These are phyloP conservation scores for Isochrysis galbana DNA, from an alignment of 78 protist species.

Conservation along the genomic window DNA sequence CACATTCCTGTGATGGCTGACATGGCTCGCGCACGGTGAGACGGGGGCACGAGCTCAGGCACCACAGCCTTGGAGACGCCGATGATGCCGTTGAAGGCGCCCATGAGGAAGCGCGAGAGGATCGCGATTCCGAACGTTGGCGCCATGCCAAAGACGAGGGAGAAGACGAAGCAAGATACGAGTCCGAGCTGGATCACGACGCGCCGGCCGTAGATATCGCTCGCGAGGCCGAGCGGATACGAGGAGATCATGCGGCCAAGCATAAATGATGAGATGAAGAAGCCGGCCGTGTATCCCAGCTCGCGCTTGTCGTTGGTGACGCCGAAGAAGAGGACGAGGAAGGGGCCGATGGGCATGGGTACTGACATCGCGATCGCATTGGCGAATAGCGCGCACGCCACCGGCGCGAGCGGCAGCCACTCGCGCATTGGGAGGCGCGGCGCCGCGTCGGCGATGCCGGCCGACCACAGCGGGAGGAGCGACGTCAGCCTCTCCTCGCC, in stretches of 20 bases:
- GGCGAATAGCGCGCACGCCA: neutral
- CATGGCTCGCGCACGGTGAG: neutral
- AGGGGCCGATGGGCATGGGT: neutral
- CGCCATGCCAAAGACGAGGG: neutral
- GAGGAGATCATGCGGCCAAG: neutral
- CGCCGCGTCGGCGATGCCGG: no score
- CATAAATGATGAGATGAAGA: neutral
- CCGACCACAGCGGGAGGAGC: no score
- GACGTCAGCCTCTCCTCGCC: no score
- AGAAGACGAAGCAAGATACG: neutral
- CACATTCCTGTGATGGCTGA: neutral
- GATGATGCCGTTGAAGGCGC: neutral
- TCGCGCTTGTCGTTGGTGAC: neutral
- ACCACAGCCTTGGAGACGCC: neutral
- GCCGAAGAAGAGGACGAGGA: neutral
- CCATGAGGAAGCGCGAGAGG: neutral
- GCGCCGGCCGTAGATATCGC: neutral
- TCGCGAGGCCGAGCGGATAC: neutral
- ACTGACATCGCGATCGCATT: neutral
- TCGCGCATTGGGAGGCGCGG: no score
- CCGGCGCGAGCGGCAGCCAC: no score
- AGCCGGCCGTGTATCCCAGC: neutral
- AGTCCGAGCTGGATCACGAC: neutral
- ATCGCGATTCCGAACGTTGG: neutral
- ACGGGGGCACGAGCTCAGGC: neutral